Evolutionary conservation across 257 asterid genomes (phyloP).

Genomic region (Marsdenia floribunda): DNA sequence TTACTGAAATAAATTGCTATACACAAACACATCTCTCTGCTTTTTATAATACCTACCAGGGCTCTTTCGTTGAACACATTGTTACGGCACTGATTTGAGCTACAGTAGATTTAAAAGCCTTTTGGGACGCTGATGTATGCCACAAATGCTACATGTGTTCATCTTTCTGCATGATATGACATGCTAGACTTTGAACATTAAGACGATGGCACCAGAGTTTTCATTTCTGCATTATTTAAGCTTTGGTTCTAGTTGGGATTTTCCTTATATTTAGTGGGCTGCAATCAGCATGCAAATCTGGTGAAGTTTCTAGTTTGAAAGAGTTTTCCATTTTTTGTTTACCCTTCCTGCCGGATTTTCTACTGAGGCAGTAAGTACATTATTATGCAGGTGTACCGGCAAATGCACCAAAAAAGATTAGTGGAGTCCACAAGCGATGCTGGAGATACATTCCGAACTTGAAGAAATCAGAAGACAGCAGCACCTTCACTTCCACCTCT

Average conservation of each 20-base stretch:
- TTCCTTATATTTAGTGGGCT: not conserved
- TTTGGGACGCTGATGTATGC: too few relatives aligned
- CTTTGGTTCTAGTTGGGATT: not conserved
- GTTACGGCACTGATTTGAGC: too few relatives aligned
- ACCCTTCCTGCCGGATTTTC: not conserved
- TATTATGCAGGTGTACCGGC: slow-evolving; percentile 61
- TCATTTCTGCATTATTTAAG: not conserved
- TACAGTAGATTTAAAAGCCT: too few relatives aligned
- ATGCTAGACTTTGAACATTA: too few relatives aligned
- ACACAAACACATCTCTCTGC: too few relatives aligned
- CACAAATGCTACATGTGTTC: too few relatives aligned
- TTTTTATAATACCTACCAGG: too few relatives aligned
- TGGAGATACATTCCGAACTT: slow-evolving; percentile 67
- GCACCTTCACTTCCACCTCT: slow-evolving; percentile 27
- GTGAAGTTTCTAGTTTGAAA: not conserved
- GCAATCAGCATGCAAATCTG: not conserved
- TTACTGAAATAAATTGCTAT: too few relatives aligned
- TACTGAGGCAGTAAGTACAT: not conserved
- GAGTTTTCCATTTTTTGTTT: not conserved
- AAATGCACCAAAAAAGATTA: slow-evolving; percentile 87
- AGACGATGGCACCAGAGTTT: too few relatives aligned
- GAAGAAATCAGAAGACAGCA: slow-evolving; percentile 31
- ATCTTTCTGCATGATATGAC: too few relatives aligned
- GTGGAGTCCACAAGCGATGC: slow-evolving; percentile 94
- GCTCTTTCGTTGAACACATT: too few relatives aligned